These are phyloP conservation scores for Capsella rubella DNA, from an alignment of 441 rosid genomes.

Conservation along the genomic window DNA sequence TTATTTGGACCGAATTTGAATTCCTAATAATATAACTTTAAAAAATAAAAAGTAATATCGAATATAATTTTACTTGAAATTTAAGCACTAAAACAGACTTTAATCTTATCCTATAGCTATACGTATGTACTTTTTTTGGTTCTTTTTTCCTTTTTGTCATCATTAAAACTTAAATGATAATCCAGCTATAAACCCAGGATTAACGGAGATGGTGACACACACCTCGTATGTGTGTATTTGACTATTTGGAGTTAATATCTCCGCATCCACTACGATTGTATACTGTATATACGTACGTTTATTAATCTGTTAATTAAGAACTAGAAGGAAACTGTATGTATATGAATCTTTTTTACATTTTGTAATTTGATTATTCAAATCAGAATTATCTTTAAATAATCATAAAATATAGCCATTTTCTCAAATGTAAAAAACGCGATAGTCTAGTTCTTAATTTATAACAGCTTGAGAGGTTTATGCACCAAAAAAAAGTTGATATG, in stretches of 20 bases:
- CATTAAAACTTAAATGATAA: constrained; percentile 17
- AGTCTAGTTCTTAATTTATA: too few species aligned
- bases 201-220: constrained; percentile 33
- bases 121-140: constrained; percentile 15
- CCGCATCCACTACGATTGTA: neutral
- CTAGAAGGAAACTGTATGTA: neutral
- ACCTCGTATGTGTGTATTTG: neutral
- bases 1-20: constrained; percentile 11
- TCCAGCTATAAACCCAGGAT: constrained; percentile 20
- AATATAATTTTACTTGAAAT: constrained; percentile 35
- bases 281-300: too few species aligned
- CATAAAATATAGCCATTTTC: too few species aligned
- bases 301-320: too few species aligned
- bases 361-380: too few species aligned
- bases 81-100: constrained; percentile 33
- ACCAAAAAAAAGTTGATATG: too few species aligned
- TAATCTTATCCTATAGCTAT: constrained; percentile 19
- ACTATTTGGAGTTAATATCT: too few species aligned
- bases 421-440: too few species aligned
- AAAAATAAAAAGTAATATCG: neutral
- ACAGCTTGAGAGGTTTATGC: too few species aligned
- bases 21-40: neutral
- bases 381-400: too few species aligned
- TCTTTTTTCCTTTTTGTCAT: constrained; percentile 24
- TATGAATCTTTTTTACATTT: too few species aligned